Percentiles rank a stretch among this genome's conserved stretches.
phyloP scores from a whole-genome alignment of 2,329 filamentous ascomycete species.

The Chaetomium strumarium region DNA sequence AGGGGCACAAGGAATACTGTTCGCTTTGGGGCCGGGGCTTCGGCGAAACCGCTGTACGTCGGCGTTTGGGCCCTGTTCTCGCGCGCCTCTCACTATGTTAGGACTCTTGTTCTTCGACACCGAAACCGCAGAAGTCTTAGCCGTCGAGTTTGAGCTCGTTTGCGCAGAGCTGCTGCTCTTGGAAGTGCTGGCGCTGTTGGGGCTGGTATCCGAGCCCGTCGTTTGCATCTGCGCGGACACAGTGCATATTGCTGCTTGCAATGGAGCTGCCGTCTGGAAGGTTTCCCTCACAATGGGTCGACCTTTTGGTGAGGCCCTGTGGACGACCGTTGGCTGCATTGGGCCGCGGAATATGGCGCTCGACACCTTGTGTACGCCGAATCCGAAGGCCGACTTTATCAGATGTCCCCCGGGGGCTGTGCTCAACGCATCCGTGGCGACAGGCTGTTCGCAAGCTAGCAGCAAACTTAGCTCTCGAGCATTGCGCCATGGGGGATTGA shows the following conservation, averaged over 20 bases:
- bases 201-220: slow-evolving; percentile 16
- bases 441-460: slow-evolving; percentile 15
- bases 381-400: slow-evolving; percentile 14
- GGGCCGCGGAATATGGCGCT: slow-evolving; percentile 35
- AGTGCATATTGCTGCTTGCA: slow-evolving; percentile 11
- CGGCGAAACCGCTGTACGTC: slow-evolving; percentile 11
- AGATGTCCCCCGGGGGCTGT: slow-evolving; percentile 1
- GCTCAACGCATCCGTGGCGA: slow-evolving; percentile 11
- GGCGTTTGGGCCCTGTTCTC: slow-evolving; percentile 16
- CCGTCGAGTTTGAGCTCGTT: slow-evolving; percentile 29
- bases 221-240: background rate
- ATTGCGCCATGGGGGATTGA: too few species aligned
- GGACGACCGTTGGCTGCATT: slow-evolving; percentile 39
- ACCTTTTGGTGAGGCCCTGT: slow-evolving; percentile 34
- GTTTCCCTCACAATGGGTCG: slow-evolving; percentile 29
- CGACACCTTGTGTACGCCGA: slow-evolving; percentile 33
- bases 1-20: background rate
- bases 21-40: background rate
- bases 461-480: background rate
- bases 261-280: slow-evolving; percentile 13
- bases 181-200: slow-evolving; percentile 19
- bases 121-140: slow-evolving; percentile 38
- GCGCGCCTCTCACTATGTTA: background rate
- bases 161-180: slow-evolving; percentile 21
- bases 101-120: slow-evolving; percentile 30